Evolutionary conservation across 768 basidiomycete species (phyloP), one percentile per base, ranked within the genome.

Genomic region (Galerina marginata): DNA sequence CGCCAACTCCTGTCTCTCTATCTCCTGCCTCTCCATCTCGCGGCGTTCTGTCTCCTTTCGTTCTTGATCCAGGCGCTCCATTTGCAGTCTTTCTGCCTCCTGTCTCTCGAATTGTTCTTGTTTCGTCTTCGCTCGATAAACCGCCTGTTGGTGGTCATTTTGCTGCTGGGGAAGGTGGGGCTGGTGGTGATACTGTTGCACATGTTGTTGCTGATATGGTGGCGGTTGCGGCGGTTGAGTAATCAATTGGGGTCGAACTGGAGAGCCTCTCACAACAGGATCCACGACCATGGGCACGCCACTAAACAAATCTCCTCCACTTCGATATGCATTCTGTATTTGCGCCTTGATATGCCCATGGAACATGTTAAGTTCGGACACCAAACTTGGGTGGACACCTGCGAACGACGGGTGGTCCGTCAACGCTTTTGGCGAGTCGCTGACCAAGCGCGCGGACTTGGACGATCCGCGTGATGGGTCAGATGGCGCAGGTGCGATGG

Each of bases 351-450:
- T 80, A 29, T 80, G 78, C 0, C 81, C 85, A 9, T 86, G 84
- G 63, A 88, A 87, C 15, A 71, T 74, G 56, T 79, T 75, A 62
- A 86, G 76, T 50, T 88, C 86, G 53, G 80, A 77, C 10, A 86
- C 80, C 54, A 89, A 71, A 51, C 77, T 83, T 3, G 85, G 85
- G 67, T 89, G 87, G 12, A 83, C 80, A 46, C 77, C 76, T 3
- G 77, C 79, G 54, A 86, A 83, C 1, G 77, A 72, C 0, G 75
- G 75, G 56, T 75, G 75, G 59, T 77, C 74, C 25, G 69, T 61
- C 50, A 74, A 70, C 11, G 65, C 62, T 43, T 77, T 58, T 9
- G 75, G 75, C 1, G 75, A 77, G 39, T 72, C 75, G 12, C 73
- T 74, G 14, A 71, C 58, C 7, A 74, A 64, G 65, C 38, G 71